Conservation (phyloP, 345 rosid genomes). For the Gossypium longicalyx region DNA sequence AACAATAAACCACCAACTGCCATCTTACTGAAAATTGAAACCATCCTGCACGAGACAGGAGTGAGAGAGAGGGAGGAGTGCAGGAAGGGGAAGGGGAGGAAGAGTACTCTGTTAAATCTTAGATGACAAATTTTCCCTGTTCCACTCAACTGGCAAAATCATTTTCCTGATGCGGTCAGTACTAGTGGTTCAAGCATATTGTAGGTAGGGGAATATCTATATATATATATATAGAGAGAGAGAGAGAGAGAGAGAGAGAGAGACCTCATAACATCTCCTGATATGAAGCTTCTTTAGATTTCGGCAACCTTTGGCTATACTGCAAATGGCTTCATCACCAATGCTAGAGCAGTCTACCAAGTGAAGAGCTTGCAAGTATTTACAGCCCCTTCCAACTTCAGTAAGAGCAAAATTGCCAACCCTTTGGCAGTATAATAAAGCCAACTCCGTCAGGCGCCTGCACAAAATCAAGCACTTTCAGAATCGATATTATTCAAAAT, state of each 20-base stretch:
- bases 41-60: background rate
- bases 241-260: slow-evolving; percentile 19
- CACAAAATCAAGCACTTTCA: slow-evolving; percentile 25
- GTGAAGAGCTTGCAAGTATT: slow-evolving; percentile 70
- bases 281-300: slow-evolving; percentile 85
- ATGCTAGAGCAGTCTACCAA: slow-evolving; percentile 81
- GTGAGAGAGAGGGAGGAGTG: background rate
- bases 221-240: background rate
- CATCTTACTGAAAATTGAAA: background rate
- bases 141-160: background rate
- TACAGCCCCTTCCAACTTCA: slow-evolving; percentile 79
- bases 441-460: slow-evolving; percentile 77
- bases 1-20: background rate
- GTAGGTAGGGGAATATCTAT: background rate
- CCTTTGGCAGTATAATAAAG: slow-evolving; percentile 82
- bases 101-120: background rate
- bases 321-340: slow-evolving; percentile 72
- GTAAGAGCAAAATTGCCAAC: slow-evolving; percentile 60
- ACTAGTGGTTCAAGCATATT: background rate
- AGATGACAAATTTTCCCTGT: background rate
- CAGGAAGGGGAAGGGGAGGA: background rate
- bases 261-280: slow-evolving; percentile 84
- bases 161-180: background rate
- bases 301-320: slow-evolving; percentile 78
- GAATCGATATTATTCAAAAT: slow-evolving; percentile 5